Percentiles rank a stretch among this genome's conserved stretches.
Evolutionary conservation across 78 protist species (phyloP).

Genomic region (Anaeramoeba flamelloides): DNA sequence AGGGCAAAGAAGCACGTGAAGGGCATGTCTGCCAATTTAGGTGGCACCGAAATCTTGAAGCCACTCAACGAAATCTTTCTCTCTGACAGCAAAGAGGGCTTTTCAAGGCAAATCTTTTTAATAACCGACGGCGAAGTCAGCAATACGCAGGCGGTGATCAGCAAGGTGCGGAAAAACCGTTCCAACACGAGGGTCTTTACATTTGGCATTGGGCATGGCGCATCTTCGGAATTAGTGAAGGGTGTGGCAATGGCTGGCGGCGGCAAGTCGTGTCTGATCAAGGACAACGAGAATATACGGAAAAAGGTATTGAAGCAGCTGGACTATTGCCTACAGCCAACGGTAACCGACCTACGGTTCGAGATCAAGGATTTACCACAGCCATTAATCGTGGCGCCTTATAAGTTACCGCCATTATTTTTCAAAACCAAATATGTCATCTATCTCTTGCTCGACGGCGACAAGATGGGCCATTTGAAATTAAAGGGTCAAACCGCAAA

Average conservation of each 20-base stretch:
- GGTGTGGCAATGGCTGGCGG: conserved; percentile 52
- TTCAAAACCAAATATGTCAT: conserved; percentile 16
- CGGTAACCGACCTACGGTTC: conserved; percentile 10
- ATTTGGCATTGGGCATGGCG: conserved; percentile 56
- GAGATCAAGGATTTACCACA: conserved; percentile 14
- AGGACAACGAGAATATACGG: conserved; percentile 5
- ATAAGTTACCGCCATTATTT: conserved; percentile 22
- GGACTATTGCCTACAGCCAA: conserved; percentile 25
- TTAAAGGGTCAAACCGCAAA: neutral
- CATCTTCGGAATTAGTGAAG: conserved; percentile 37
- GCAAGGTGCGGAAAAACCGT: neutral
- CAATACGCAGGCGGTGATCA: conserved; percentile 1
- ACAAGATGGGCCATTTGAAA: neutral
- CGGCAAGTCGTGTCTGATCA: conserved; percentile 42
- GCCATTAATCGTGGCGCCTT: conserved; percentile 26
- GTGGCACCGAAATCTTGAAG: conserved; percentile 41
- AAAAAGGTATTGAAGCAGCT: conserved; percentile 22
- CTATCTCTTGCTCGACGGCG: neutral
- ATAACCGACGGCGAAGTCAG: conserved; percentile 61
- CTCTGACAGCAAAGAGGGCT: neutral
- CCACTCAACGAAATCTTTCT: conserved; percentile 10
- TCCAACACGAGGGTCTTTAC: conserved; percentile 36
- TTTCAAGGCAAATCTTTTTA: conserved; percentile 49
- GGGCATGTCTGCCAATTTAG: conserved; percentile 25
- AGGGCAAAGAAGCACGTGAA: conserved; percentile 17